Evolutionary conservation across 345 rosid genomes (phyloP), one percentile per base, ranked within the genome.

Genomic region (Acer negundo): DNA sequence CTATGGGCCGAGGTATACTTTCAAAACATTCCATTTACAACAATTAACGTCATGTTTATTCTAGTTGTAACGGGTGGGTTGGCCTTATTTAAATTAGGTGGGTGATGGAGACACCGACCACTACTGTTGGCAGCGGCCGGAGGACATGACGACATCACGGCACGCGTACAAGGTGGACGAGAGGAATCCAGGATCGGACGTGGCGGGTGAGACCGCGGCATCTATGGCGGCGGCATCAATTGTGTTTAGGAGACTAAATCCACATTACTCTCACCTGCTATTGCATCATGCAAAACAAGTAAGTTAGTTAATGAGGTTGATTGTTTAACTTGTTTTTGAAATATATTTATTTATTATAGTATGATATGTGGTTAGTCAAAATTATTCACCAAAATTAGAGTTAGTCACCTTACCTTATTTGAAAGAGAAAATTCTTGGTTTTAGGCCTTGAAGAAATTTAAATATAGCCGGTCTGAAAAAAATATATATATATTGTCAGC

Each of bases 51-150:
- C 0, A 31, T 31, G 38, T 31, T 31, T 31, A 31, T 31, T 31
- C 6, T 31, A 31, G 38, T 31, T 6, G 38, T 31, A 31, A 31
- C 0, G 0, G 0, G 38, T 31, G 19, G 20, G 23, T 38, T 67
- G 11, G 13, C 12, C 10, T 3, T 20, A 19, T 31, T 67, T 28
- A 42, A 62, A 10, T 23, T 62, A 90, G 92, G 98, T 95, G 51
- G 99, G 98, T 11, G 97, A 95, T 42, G 97, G 98, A 46, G 85
- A 87, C 56, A 91, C 96, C 12, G 99, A 95, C 58, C 99, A 95
- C 70, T 90, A 90, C 67, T 93, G 99, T 62, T 95, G 99, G 99
- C 98, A 95, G 81, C 85, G 97, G 71, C 97, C 97, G n/a, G 98
- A 95, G 82, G 99, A 95, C 86, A 95, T 93, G 99, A 90, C 93